Evolutionary conservation across 331 rosid species (phyloP), one percentile per base, ranked within the genome.

Genomic region (Malus hybrid): DNA sequence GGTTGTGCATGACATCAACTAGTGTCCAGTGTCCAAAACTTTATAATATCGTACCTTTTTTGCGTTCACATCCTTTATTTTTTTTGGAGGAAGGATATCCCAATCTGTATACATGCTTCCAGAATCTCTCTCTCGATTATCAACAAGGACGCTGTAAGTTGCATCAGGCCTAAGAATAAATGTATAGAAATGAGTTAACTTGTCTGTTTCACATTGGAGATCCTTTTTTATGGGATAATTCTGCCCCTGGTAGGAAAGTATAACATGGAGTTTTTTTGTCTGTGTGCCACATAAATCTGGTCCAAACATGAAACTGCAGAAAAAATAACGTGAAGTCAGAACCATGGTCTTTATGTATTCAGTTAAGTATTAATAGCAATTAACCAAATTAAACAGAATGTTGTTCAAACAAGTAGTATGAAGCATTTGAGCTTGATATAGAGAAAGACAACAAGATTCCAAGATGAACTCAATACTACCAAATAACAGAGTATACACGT

Each of bases 21-120:
- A 53, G 33, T 12, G 14, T 71, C 42, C 24, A 32, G 32, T 20
- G 20, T 15, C 20, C 58, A 53, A 6, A 70, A 32, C 42, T 58
- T 42, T 50, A 57, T 58, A 72, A 29, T 33, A 33, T 33, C 13
- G 24, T 83, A 92, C 96, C 96, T 83, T 92, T 79, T 83, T 90
- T 9, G 92, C 93, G 1, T 90, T 82, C 66, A 86, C 88, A 80
- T 87, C 96, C 83, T 88, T 92, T 79, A 92, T 85, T 83, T 90
- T 92, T 63, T 78, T 77, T 34, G 96, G 97, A 75, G 96, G 97
- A 87, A 92, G 93, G 79, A 92, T 90, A 72, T 92, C 97, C 97
- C 97, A 92, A 75, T 90, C 96, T 30, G 88, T 61, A 70, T 92
- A 90, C 87, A 92, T 85, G 84, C 96, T 92, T 78, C 97, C 96